A percentile compares a stretch with the other conserved stretches of the same genome.
phyloP scores from a whole-genome alignment of 345 rosid genomes.

The Laguncularia racemosa region DNA sequence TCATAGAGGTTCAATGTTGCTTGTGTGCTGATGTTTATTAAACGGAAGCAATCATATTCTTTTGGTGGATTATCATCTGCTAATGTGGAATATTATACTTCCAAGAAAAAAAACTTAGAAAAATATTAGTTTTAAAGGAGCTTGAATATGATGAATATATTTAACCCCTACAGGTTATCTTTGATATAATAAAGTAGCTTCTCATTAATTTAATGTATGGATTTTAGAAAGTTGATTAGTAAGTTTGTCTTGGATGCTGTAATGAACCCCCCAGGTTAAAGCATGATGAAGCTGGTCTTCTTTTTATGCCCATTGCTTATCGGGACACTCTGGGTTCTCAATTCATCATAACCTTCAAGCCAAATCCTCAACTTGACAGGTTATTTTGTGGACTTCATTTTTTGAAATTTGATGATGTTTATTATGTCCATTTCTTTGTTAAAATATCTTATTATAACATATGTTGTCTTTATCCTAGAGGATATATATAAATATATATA shows the following conservation, averaged over 20 bases:
- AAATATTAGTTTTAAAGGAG: no score
- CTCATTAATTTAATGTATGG: no score
- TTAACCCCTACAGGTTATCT: no score
- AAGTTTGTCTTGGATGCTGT: conserved; percentile 21
- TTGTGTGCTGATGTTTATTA: no score
- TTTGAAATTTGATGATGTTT: conserved; percentile 4
- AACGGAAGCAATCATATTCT: no score
- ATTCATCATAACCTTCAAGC: conserved; percentile 70
- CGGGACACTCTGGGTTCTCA: conserved; percentile 89
- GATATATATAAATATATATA: no score
- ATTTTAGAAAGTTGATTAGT: background rate
- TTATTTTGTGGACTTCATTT: conserved; percentile 6
- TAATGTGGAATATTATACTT: no score
- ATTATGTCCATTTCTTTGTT: background rate
- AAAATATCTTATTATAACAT: background rate
- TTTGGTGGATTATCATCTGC: no score
- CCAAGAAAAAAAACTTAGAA: no score
- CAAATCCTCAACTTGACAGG: conserved; percentile 83
- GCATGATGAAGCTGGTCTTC: conserved; percentile 79
- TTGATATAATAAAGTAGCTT: no score
- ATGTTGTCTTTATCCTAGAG: background rate
- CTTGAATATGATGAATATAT: no score
- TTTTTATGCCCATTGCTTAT: conserved; percentile 71
- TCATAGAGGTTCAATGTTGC: no score
- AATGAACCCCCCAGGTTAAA: conserved; percentile 76